Base-by-base conservation (phyloP, 179 eudicot genomes). In the Amaranthus tricolor region DNA sequence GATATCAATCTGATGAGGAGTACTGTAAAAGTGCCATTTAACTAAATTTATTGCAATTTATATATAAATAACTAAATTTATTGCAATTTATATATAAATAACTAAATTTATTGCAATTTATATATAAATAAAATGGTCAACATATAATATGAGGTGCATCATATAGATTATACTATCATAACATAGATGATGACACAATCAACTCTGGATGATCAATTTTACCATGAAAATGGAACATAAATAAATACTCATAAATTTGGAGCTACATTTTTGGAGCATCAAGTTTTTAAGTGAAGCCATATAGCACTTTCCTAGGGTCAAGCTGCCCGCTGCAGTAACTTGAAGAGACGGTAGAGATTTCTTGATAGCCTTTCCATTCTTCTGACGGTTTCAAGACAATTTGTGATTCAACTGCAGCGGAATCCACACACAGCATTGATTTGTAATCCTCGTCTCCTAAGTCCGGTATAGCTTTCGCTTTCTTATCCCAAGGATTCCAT, bases 241-340 rank as follows among this genome's bases (percentile, higher is more conserved):
- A 68, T 20, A 11, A 8, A 31, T 31, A 31, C 40, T 52, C 68
- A 44, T 40, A 17, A 48, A 76, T 62, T 45, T 68, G 44, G 45
- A 70, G 13, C 53, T 49, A 69, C 3, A 17, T 16, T 3, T 49
- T 9, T 5, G 9, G 7, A 7, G 15, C 8, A 63, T 44, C 49
- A 45, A 47, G 55, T 65, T 19, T 55, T 70, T 69, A 77, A 61
- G 77, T 66, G 67, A 74, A 64, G 64, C 82, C 84, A 52, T 75
- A 82, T 47, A 86, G 80, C 73, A 88, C 90, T 68, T 66, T 84
- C 50, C 81, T 58, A 15, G 92, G 88, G 77, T 90, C 95, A 67
- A 90, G 83, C 45, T 90, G 95, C 24, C 92, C 95, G 44, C 95
- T 90, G 73, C 90, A 90, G 52, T 88, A 90, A 65, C 95, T 90